phyloP scores from a whole-genome alignment of 495 filamentous ascomycete species.

The Choiromyces venosus region DNA sequence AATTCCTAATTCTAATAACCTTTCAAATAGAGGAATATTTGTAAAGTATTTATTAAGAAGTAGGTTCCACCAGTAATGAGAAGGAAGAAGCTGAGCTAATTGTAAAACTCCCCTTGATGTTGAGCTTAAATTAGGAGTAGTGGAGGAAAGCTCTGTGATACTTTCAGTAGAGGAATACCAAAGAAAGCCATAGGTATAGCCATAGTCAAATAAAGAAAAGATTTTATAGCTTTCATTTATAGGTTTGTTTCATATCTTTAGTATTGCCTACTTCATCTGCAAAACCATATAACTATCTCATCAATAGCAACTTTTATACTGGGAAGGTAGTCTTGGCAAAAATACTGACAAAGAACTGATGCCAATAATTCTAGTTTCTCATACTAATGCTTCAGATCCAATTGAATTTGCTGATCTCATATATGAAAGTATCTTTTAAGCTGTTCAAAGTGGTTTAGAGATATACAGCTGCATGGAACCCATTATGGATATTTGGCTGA shows the following conservation, averaged over 20 bases:
- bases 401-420: background rate
- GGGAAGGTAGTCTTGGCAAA: conserved; percentile 5
- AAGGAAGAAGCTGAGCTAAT: too few species aligned
- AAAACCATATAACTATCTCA: conserved; percentile 17
- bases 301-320: conserved; percentile 11
- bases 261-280: conserved; percentile 2
- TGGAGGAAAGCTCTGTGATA: background rate
- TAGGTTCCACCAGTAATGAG: background rate
- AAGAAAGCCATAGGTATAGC: too few species aligned
- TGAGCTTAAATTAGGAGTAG: background rate
- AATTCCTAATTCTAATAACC: background rate
- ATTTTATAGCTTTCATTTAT: conserved; percentile 15
- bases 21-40: conserved; percentile 3
- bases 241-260: conserved; percentile 17
- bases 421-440: conserved; percentile 6
- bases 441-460: conserved; percentile 4
- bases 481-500: background rate
- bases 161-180: too few species aligned
- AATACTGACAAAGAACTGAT: too few species aligned
- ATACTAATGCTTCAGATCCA: background rate
- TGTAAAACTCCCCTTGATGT: background rate
- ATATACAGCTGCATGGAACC: conserved; percentile 1
- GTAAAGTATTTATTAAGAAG: conserved; percentile 17
- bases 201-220: too few species aligned
- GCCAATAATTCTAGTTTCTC: conserved; percentile 6